These are phyloP conservation scores for Salix dunnii DNA, from an alignment of 345 rosid species.

Conservation along the genomic window DNA sequence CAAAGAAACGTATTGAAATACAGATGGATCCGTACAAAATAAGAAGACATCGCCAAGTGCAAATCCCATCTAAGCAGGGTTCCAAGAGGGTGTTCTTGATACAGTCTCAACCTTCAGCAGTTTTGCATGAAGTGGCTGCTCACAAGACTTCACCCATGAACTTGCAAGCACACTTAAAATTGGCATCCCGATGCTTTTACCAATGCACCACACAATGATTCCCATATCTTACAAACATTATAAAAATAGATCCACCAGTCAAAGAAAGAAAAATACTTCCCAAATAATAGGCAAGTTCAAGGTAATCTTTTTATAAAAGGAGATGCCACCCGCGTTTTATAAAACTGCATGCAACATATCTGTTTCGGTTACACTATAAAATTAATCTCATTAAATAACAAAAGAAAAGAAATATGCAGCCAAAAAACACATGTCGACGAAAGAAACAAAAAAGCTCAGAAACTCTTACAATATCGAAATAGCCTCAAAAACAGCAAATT, in stretches of 20 bases:
- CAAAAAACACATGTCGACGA: not conserved
- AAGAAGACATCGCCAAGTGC: not conserved
- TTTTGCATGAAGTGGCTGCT: constrained; percentile 8
- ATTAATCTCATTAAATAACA: not conserved
- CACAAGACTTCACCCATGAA: constrained; percentile 6
- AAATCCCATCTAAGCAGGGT: constrained; percentile 6
- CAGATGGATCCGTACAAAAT: not conserved
- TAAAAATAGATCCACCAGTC: not conserved
- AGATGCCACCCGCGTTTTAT: not conserved
- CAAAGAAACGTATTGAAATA: not conserved
- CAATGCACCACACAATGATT: constrained; percentile 3
- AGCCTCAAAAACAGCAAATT: not conserved
- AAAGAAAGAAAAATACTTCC: no score
- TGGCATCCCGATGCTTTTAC: constrained; percentile 5
- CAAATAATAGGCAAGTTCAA: not conserved
- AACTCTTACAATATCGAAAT: not conserved
- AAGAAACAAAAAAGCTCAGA: not conserved
- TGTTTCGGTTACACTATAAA: not conserved
- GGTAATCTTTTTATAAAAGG: not conserved
- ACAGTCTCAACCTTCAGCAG: constrained; percentile 6
- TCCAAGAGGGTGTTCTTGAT: not conserved
- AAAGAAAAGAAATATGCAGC: not conserved
- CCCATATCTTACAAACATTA: constrained; percentile 4
- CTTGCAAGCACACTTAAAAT: not conserved
- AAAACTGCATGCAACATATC: not conserved